phyloP scores from a whole-genome alignment of 371 early-diverging fungal species.

The Rhizopus sp. region DNA sequence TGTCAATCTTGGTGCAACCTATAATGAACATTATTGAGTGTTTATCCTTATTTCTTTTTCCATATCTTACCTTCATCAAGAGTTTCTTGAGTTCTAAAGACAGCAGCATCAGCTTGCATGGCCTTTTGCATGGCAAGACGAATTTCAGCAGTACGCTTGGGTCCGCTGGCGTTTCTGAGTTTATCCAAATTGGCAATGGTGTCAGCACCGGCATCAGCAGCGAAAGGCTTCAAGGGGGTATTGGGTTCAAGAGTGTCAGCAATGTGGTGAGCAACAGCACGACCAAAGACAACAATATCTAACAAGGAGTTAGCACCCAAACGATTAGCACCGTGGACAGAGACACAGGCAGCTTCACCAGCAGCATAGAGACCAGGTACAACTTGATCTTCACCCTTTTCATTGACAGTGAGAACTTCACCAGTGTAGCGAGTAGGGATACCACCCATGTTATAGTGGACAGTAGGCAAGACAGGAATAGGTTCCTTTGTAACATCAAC shows the following conservation, averaged over 20 bases:
- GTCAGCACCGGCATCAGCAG: slow-evolving; percentile 82
- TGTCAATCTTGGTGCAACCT: slow-evolving; percentile 69
- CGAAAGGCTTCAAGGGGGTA: slow-evolving; percentile 83
- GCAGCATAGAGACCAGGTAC: slow-evolving; percentile 96
- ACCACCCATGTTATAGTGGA: slow-evolving; percentile 99
- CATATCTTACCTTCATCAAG: slow-evolving; percentile 78
- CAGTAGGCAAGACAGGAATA: slow-evolving; percentile 98
- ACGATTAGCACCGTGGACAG: slow-evolving; percentile 98
- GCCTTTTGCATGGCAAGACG: slow-evolving; percentile 95
- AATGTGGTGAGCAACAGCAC: slow-evolving; percentile 95
- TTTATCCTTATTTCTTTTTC: background rate
- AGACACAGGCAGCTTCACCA: slow-evolving; percentile 92
- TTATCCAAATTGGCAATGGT: slow-evolving; percentile 94
- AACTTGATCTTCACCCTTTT: slow-evolving; percentile 76
- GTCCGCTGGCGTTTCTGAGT: slow-evolving; percentile 82
- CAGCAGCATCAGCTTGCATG: slow-evolving; percentile 98
- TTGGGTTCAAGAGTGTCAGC: slow-evolving; percentile 84
- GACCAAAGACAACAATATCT: slow-evolving; percentile 97
- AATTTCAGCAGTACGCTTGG: slow-evolving; percentile 82
- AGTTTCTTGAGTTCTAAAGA: slow-evolving; percentile 92
- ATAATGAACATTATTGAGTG: background rate
- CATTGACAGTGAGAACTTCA: slow-evolving; percentile 81
- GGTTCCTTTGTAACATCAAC: slow-evolving; percentile 99
- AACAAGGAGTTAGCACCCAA: slow-evolving; percentile 98
- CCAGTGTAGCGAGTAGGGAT: slow-evolving; percentile 97